Conservation (phyloP, 495 filamentous ascomycete genomes). For the Podospora didyma region DNA sequence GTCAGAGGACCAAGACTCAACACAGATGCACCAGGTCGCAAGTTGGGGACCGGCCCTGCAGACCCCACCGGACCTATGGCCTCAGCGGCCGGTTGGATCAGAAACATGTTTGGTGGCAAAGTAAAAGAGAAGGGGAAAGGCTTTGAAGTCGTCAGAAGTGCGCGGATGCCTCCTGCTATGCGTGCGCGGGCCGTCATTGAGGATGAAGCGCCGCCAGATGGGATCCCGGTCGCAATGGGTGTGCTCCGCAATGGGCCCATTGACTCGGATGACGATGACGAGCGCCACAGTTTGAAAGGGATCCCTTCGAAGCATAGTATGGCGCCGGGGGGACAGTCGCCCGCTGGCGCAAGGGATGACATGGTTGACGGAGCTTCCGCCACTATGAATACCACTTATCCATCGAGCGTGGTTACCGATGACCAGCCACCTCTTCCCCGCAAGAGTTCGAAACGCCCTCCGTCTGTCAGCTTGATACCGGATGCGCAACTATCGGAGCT, state of each 20-base stretch:
- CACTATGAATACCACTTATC: conserved; percentile 51
- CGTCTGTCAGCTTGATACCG: conserved; percentile 13
- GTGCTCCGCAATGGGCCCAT: conserved; percentile 54
- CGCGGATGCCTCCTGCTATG: conserved; percentile 64
- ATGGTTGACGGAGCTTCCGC: conserved; percentile 29
- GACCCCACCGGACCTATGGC: conserved; percentile 89
- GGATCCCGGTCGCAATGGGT: conserved; percentile 55
- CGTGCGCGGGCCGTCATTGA: conserved; percentile 17
- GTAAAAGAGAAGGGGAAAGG: conserved; percentile 89
- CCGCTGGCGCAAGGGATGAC: conserved; percentile 29
- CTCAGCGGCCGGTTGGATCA: conserved; percentile 85
- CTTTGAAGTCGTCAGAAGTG: conserved; percentile 90
- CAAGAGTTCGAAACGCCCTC: conserved; percentile 58
- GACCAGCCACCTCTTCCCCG: conserved; percentile 45
- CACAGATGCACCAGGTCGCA: conserved; percentile 72
- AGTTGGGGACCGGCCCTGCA: conserved; percentile 87
- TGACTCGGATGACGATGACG: conserved; percentile 56
- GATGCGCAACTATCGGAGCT: conserved; percentile 7
- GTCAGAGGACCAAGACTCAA: conserved; percentile 83
- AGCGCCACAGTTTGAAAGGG: conserved; percentile 20
- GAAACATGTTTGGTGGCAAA: conserved; percentile 71
- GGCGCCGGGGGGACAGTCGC: conserved; percentile 36
- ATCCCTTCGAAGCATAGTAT: conserved; percentile 26
- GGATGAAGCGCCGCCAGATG: conserved; percentile 37
- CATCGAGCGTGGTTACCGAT: no score